Conservation (phyloP, 495 filamentous ascomycete genomes). For the Monascus purpureus region DNA sequence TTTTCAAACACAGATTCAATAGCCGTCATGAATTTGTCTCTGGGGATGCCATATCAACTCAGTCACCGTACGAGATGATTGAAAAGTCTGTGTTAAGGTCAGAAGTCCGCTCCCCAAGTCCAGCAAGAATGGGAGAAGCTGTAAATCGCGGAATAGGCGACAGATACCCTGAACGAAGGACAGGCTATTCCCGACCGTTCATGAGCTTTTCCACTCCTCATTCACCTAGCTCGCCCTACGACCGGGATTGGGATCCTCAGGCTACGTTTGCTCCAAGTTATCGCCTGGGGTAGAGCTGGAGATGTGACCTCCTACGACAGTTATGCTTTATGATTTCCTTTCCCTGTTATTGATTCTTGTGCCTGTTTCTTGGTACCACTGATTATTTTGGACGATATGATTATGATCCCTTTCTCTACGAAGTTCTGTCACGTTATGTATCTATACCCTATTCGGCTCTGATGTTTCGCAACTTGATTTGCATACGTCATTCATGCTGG, state of each 20-base stretch:
- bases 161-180: conserved; percentile 36
- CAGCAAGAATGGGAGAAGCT: conserved; percentile 14
- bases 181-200: conserved; percentile 39
- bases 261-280: conserved; percentile 21
- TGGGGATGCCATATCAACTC: conserved; percentile 60
- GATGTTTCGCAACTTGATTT: no score
- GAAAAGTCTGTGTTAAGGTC: conserved; percentile 22
- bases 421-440: no score
- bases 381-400: no score
- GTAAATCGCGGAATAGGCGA: conserved; percentile 15
- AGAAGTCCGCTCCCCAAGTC: conserved; percentile 27
- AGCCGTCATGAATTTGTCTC: conserved; percentile 66
- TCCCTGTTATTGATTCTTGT: no score
- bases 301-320: no score
- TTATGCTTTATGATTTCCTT: no score
- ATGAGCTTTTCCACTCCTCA: conserved; percentile 47
- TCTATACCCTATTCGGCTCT: no score
- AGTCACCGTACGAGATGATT: conserved; percentile 76
- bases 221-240: conserved; percentile 24
- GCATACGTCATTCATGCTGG: no score
- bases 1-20: conserved; percentile 35
- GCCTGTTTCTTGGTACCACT: no score
- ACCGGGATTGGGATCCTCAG: conserved; percentile 26
- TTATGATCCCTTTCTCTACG: no score
- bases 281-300: conserved; percentile 5